Base-by-base conservation (phyloP, 176 grass and related monocot genomes). In the Rhipidocladum racemiflorum region DNA sequence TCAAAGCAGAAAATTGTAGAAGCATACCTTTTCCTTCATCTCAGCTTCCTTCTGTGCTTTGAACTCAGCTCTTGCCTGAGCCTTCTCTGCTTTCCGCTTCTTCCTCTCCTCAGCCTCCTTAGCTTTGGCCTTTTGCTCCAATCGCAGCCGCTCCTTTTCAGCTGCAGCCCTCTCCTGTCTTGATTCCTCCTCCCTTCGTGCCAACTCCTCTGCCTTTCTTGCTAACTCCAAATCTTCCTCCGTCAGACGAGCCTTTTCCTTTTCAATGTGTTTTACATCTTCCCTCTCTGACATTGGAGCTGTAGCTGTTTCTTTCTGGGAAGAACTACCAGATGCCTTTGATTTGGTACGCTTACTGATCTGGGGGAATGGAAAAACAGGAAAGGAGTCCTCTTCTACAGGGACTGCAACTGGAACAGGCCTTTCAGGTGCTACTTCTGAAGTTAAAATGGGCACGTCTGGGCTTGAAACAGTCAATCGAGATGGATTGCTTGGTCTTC, bases 31-130 rank as follows among this genome's bases (percentile, higher is more conserved):
- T 24, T 98, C 90, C 29, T 75, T 94, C 4, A 79, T 63, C 77
- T 98, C 92, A 59, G 90, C 88, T 86, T 98, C 92, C 71, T 90
- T 95, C 48, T 49, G 82, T 75, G 90, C 92, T 78, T 82, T 90
- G 78, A 81, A 83, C 76, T 91, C 88, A 1, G 92, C 92, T 82
- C 95, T 79, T 68, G 87, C 90, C 61, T 87, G 85, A 18, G 87
- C 88, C 67, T 90, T 98, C 42, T 95, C 88, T 13, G 76, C 79
- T 82, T 91, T 90, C 65, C 68, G 50, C 42, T 66, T 98, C 88
- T 98, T 98, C 69, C 95, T 91, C 76, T 95, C 95, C 62, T 90
- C 95, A 53, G 95, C 95, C 50, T 95, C 90, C 76, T 91, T 98
- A 70, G 92, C 92, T 90, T 95, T 95, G 27, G 82, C 87, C 70